Base-by-base conservation (phyloP, 257 asterid genomes). In the Solanum corneliomulleri region DNA sequence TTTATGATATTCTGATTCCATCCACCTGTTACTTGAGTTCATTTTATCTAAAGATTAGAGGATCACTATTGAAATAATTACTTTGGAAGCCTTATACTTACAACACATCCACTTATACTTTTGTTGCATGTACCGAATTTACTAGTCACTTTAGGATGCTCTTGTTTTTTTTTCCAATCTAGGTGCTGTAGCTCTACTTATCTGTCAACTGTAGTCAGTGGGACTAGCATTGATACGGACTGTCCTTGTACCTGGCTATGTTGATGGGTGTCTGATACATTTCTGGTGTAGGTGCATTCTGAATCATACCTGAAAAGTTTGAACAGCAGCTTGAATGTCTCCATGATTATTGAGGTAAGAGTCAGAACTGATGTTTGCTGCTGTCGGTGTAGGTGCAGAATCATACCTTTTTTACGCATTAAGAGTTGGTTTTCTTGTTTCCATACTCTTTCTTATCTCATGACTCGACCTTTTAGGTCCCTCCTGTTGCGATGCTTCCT, bases 331-430 rank as follows among this genome's bases (percentile, higher is more conserved):
- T 45, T 88, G 58, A 95, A 87, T 74, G 97, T 95, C 44, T 89
- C 99, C 86, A 89, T 86, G 71, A 97, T 97, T 85, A 90, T 97
- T 89, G 99, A 95, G 99, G 99, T 95, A 86, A 70, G 85, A 56
- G 64, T 56, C 81, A 35, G 44, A 58, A 11, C 71, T 47, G 44
- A 47, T 29, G 85, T 47, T 49, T 47, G 44, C 68, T 29, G 68
- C 1, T 45, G 85, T 47, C 11, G 85, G 29, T 72, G 81, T 94
- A 95, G 99, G 98, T 94, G 88, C 98, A 27, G 93, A 91, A 82
- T 85, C 92, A 14, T 92, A 47, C 85, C 85, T 47, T 16, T 18
- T 29, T 29, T 18, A 41, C 15, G 0, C 83, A 76, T 42, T 76
- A 49, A 18, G 39, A 47, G 69, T 47, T 80, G n/a, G 69, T 47